Evolutionary conservation across 345 rosid species (phyloP).

Genomic region (Trapa incisa): DNA sequence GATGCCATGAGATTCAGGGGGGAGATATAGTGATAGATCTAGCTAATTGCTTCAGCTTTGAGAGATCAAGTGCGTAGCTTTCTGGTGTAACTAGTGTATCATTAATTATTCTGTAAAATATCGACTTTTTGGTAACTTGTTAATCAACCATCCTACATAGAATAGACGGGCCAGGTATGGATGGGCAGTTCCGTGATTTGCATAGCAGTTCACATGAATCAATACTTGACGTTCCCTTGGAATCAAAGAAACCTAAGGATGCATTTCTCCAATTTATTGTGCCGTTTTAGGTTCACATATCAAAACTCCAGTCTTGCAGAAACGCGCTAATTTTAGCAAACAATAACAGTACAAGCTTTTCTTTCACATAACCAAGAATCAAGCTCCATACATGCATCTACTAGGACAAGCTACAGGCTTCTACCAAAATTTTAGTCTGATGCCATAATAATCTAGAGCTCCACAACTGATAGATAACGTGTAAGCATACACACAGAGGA

Average conservation of each 20-base stretch:
- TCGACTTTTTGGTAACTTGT: no score
- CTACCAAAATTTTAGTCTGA: slow-evolving; percentile 68
- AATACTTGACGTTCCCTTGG: slow-evolving; percentile 1
- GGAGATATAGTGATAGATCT: no score
- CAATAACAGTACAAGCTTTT: neutral
- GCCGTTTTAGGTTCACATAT: neutral
- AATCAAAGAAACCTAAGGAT: neutral
- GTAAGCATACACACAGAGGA: slow-evolving; percentile 37
- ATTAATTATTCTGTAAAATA: no score
- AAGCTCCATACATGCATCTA: neutral
- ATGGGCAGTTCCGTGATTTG: neutral
- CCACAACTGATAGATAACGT: slow-evolving; percentile 32
- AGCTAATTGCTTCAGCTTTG: no score
- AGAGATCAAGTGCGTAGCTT: no score
- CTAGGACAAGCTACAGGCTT: neutral
- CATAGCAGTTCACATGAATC: slow-evolving; percentile 1
- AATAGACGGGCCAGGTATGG: no score
- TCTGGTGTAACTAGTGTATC: no score
- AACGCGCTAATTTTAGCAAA: neutral
- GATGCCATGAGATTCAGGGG: no score
- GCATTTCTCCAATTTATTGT: neutral
- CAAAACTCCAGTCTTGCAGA: neutral
- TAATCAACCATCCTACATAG: no score
- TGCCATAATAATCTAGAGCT: slow-evolving; percentile 32
- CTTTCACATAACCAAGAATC: neutral